Percentiles rank a stretch among this genome's conserved stretches.
phyloP scores from a whole-genome alignment of 768 basidiomycete species.

The Pleurotus sapidus region DNA sequence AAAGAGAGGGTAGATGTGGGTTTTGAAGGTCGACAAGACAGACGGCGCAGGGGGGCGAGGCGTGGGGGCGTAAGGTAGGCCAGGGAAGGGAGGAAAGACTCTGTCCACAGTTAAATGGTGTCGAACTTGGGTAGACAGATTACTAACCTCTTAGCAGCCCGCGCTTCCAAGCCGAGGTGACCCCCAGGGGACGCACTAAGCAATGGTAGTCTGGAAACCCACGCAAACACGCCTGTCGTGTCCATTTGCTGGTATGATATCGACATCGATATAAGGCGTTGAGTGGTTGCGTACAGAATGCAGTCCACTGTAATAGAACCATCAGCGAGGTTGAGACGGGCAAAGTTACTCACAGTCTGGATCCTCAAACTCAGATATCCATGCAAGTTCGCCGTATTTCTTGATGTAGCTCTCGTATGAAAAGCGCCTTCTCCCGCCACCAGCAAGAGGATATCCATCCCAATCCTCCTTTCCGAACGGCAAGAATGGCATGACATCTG shows the following conservation, averaged over 20 bases:
- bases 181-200: too few relatives aligned
- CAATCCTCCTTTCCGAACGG: slow-evolving; percentile 57
- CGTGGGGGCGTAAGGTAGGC: neutral
- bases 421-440: too few relatives aligned
- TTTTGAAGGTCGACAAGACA: neutral
- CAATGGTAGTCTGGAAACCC: too few relatives aligned
- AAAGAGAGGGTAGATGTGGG: slow-evolving; percentile 34
- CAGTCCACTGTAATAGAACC: slow-evolving; percentile 10
- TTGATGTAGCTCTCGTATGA: slow-evolving; percentile 27
- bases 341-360: slow-evolving; percentile 30
- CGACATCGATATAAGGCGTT: too few relatives aligned
- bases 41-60: neutral
- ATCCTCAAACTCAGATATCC: slow-evolving; percentile 37
- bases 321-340: too few relatives aligned
- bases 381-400: slow-evolving; percentile 46
- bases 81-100: slow-evolving; percentile 22
- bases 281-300: too few relatives aligned
- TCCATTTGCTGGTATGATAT: slow-evolving; percentile 47
- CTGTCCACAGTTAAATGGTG: slow-evolving; percentile 7
- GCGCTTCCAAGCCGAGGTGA: too few relatives aligned
- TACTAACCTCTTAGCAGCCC: too few relatives aligned
- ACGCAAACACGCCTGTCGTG: slow-evolving; percentile 33
- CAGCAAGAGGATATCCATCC: too few relatives aligned
- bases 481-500: slow-evolving; percentile 53
- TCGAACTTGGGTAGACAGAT: too few relatives aligned